Conservation (phyloP, 164 flowering plant species). For the Macadamia tetraphylla region DNA sequence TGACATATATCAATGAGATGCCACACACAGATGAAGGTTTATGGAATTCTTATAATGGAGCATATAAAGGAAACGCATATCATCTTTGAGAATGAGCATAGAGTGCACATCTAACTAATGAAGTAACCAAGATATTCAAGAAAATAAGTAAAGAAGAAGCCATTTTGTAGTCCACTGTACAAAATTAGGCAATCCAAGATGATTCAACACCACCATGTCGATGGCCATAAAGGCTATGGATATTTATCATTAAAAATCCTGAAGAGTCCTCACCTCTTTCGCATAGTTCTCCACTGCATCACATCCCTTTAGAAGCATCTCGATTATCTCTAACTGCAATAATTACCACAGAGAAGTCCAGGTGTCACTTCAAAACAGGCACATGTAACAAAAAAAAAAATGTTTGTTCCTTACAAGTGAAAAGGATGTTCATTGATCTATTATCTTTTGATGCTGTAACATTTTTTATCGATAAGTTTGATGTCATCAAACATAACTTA, state of each 20-base stretch:
- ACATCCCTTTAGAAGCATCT: constrained; percentile 69
- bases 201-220: background rate
- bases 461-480: too few relatives aligned
- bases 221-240: background rate
- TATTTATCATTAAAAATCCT: background rate
- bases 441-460: too few relatives aligned
- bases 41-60: background rate
- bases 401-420: too few relatives aligned
- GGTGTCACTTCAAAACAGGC: background rate
- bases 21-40: background rate
- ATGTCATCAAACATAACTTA: too few relatives aligned
- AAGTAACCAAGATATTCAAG: background rate
- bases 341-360: background rate
- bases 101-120: background rate
- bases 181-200: background rate
- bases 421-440: too few relatives aligned
- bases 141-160: background rate
- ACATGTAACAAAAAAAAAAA: background rate
- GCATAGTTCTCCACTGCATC: constrained; percentile 36
- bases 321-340: constrained; percentile 65
- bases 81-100: background rate
- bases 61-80: too few relatives aligned
- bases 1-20: background rate
- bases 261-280: constrained; percentile 48
- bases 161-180: background rate